phyloP scores from a whole-genome alignment of 2,329 filamentous ascomycete genomes.

The Penicillium crustosum region DNA sequence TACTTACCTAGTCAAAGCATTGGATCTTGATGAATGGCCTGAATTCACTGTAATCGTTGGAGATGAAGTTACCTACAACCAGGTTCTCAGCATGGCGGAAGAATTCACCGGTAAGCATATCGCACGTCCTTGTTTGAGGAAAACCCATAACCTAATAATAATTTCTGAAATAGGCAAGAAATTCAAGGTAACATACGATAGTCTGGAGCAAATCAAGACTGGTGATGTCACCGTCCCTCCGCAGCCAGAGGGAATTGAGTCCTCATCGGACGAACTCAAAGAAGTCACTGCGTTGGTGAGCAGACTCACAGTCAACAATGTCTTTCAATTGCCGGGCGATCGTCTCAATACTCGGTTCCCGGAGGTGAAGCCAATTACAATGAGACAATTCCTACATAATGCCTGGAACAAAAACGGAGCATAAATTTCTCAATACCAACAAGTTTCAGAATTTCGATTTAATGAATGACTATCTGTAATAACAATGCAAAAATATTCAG shows the following conservation, averaged over 20 bases:
- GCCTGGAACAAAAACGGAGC: constrained; percentile 15
- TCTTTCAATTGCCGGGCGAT: constrained; percentile 29
- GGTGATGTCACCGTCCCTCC: constrained; percentile 39
- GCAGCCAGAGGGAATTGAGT: constrained; percentile 20
- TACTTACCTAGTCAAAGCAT: constrained; percentile 44
- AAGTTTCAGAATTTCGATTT: not conserved
- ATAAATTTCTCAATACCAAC: not conserved
- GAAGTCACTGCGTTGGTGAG: constrained; percentile 31
- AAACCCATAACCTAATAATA: not conserved
- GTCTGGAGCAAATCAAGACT: constrained; percentile 32
- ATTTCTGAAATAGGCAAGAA: constrained; percentile 28
- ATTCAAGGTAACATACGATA: constrained; percentile 38
- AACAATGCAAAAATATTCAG: not conserved
- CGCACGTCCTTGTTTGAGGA: not conserved
- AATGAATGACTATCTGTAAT: not conserved
- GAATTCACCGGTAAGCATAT: constrained; percentile 40
- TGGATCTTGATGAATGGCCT: constrained; percentile 50
- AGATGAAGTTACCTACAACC: constrained; percentile 47
- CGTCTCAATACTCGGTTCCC: constrained; percentile 27
- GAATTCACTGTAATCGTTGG: constrained; percentile 38
- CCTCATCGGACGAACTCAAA: constrained; percentile 24
- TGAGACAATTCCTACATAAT: constrained; percentile 27
- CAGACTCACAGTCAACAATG: constrained; percentile 29
- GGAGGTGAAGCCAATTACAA: constrained; percentile 23
- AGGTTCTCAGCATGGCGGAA: constrained; percentile 48